These are phyloP conservation scores for Boletellus emodensis DNA, from an alignment of 768 basidiomycete genomes.

Conservation along the genomic window DNA sequence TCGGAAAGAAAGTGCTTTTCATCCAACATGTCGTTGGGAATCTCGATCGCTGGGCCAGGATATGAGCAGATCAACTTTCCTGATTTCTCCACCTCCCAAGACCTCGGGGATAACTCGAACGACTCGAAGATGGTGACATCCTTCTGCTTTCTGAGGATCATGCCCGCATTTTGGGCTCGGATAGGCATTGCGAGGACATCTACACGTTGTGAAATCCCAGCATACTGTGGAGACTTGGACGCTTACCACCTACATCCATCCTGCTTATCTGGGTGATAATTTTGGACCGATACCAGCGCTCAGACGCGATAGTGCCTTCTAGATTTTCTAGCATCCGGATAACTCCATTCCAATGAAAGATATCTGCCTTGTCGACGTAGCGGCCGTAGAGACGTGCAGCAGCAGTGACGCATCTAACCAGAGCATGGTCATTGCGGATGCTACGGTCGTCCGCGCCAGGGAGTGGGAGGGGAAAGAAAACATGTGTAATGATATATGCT, in stretches of 20 bases:
- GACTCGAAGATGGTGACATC: conserved; percentile 7
- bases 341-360: neutral
- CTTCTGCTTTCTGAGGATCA: conserved; percentile 33
- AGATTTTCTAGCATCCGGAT: neutral
- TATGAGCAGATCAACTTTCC: conserved; percentile 43
- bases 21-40: conserved; percentile 18
- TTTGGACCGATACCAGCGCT: neutral
- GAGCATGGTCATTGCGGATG: conserved; percentile 18
- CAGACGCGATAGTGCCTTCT: neutral
- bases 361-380: neutral
- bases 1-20: conserved; percentile 32
- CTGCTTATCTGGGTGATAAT: neutral
- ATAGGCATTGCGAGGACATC: conserved; percentile 38
- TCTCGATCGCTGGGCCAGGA: conserved; percentile 40
- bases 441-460: neutral
- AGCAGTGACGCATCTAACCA: conserved; percentile 17
- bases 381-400: neutral
- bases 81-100: conserved; percentile 24
- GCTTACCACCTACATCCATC: neutral
- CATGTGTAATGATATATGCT: conserved; percentile 34
- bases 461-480: conserved; percentile 26
- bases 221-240: neutral
- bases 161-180: conserved; percentile 44
- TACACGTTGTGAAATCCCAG: conserved; percentile 11
- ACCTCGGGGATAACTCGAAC: conserved; percentile 42